Base-by-base conservation (phyloP, 1,284 basidiomycete species). In the Ustilago curta region DNA sequence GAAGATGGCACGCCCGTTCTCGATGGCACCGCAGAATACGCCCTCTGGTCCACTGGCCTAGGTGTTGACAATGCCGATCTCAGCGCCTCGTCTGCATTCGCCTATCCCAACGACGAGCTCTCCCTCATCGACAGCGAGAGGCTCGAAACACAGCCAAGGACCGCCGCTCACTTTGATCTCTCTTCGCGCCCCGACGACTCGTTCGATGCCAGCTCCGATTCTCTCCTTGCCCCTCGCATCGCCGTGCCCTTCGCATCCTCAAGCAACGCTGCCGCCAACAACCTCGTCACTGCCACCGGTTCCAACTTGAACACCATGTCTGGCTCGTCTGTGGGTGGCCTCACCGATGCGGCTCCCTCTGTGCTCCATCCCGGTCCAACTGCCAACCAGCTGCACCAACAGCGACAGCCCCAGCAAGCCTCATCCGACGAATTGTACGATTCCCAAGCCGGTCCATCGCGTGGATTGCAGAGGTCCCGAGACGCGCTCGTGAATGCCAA, bases 371-470 rank as follows among this genome's bases (percentile, higher is more conserved):
- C 68, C 2, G 68, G 56, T 4, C 71, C 71, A 2, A 50, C 56
- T 1, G 37, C 61, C 35, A 56, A 52, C 25, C 54, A 49, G 8
- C 25, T 67, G 54, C 66, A 65, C 12, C 66, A 65, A 12, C 66
- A 53, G 47, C 59, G 54, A 48, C 51, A 43, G 11, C 47, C 49
- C 0, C 54, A 59, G 23, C 65, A 59, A 16, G 7, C 52, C 6
- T 23, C 42, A 12, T 43, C 11, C 23, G 62, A 62, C 52, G 63
- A 59, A 2, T 50, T 70, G 57, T 67, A 59, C 53, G 68, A 75
- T 3, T 70, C 72, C 9, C 68, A 70, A 45, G 72, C 68, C 8
- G 72, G 72, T 8, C 72, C 72, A 14, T 75, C 72, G 12, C 67
- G 72, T 31, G 55, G 59, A 1, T 25, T 75, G 19, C 51, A 66